phyloP scores from a whole-genome alignment of 148 eudicot genomes.

The Vaccinium darrowii region DNA sequence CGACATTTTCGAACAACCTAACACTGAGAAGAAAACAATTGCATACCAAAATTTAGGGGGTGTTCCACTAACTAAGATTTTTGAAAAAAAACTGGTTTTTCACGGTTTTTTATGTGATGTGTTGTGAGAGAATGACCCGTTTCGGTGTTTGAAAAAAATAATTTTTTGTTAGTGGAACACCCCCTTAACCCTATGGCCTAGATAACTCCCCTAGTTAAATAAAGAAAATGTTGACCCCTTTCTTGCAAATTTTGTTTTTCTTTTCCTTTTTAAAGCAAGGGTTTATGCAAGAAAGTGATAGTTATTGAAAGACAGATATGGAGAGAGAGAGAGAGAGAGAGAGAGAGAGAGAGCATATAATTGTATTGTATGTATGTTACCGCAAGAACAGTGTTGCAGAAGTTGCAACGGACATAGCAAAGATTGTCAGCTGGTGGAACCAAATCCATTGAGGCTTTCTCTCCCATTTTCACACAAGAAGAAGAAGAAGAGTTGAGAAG shows the following conservation, averaged over 20 bases:
- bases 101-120: too few relatives aligned
- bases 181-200: not conserved
- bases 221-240: not conserved
- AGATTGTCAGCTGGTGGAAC: conserved; percentile 68
- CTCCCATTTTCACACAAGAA: conserved; percentile 32
- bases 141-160: too few relatives aligned
- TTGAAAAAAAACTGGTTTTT: too few relatives aligned
- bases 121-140: too few relatives aligned
- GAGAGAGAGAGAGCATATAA: not conserved
- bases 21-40: too few relatives aligned
- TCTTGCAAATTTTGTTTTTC: not conserved
- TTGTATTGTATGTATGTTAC: conserved; percentile 27
- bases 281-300: not conserved
- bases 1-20: not conserved
- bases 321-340: not conserved
- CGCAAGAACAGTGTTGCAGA: conserved; percentile 89
- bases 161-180: too few relatives aligned
- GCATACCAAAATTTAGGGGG: too few relatives aligned
- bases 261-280: not conserved
- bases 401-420: conserved; percentile 90
- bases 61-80: too few relatives aligned
- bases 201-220: not conserved
- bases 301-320: not conserved
- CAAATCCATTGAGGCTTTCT: conserved; percentile 47
- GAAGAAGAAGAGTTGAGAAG: conserved; percentile 14